phyloP scores from a whole-genome alignment of 768 basidiomycete species.

The Termitomyces heimii region DNA sequence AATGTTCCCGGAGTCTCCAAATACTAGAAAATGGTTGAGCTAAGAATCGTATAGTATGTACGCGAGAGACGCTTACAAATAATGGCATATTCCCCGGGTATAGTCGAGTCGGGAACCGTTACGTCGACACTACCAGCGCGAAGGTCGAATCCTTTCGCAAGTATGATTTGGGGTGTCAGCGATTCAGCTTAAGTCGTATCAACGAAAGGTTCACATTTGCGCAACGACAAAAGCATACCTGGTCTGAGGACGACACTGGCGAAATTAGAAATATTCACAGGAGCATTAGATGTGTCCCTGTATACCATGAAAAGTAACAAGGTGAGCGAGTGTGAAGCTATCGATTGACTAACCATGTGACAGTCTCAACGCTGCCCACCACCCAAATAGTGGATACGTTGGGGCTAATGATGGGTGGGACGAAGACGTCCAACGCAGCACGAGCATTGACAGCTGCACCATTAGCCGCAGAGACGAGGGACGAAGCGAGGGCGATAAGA shows the following conservation, averaged over 20 bases:
- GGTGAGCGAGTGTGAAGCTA: not conserved
- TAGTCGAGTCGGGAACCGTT: slow-evolving; percentile 20
- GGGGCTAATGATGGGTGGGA: slow-evolving; percentile 22
- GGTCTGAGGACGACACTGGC: slow-evolving; percentile 22
- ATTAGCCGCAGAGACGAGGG: slow-evolving; percentile 15
- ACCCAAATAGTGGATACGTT: slow-evolving; percentile 20
- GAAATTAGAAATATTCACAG: slow-evolving; percentile 33
- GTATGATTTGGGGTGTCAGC: not conserved
- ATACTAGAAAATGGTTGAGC: slow-evolving; percentile 25
- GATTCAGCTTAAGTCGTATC: not conserved
- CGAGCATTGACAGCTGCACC: slow-evolving; percentile 13
- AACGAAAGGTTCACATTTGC: not conserved
- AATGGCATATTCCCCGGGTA: not conserved
- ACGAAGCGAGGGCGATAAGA: slow-evolving; percentile 17
- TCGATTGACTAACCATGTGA: slow-evolving; percentile 21
- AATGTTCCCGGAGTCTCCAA: slow-evolving; percentile 42
- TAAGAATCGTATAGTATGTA: not conserved
- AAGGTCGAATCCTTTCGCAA: slow-evolving; percentile 30
- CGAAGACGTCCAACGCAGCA: slow-evolving; percentile 20
- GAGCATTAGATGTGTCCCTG: slow-evolving; percentile 35
- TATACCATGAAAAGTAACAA: not conserved
- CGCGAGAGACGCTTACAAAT: not conserved
- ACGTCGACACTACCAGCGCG: slow-evolving; percentile 26
- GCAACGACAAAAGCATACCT: slow-evolving; percentile 15
- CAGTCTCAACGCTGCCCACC: slow-evolving; percentile 17